A percentile compares a stretch with the other conserved stretches of the same genome.
Conservation (phyloP, 2,329 filamentous ascomycete genomes). For the Cercospora janseana region DNA sequence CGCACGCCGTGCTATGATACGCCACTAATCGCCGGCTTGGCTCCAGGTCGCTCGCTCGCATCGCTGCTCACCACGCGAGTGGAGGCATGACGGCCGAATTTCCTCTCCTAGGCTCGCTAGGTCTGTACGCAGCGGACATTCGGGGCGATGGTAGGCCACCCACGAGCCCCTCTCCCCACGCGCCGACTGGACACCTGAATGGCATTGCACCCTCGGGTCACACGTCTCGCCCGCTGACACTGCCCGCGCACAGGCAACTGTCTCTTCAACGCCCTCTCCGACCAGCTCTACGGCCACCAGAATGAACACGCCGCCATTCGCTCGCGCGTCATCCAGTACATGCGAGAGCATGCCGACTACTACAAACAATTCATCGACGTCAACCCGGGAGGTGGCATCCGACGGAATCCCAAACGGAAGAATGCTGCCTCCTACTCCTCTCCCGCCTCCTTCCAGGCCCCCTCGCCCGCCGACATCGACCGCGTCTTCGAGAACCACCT, state of each 20-base stretch:
- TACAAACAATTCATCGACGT: conserved; percentile 65
- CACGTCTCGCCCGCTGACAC: conserved; percentile 20
- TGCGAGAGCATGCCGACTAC: conserved; percentile 58
- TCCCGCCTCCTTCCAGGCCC: conserved; percentile 46
- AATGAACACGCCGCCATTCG: conserved; percentile 59
- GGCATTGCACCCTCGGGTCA: conserved; percentile 2
- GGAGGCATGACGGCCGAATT: conserved; percentile 46
- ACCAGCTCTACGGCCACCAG: conserved; percentile 64
- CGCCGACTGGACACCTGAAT: conserved; percentile 5
- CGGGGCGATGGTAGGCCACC: conserved; percentile 60
- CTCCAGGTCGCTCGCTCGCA: conserved; percentile 2
- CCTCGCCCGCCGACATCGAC: conserved; percentile 56
- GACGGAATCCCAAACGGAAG: conserved; percentile 59
- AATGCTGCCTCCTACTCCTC: conserved; percentile 50
- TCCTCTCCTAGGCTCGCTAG: conserved; percentile 55
- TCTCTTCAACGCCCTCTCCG: conserved; percentile 66
- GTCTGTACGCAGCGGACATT: conserved; percentile 59
- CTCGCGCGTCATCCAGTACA: conserved; percentile 58
- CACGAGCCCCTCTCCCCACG: conserved; percentile 7
- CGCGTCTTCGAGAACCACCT: conserved; percentile 56
- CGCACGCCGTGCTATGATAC: conserved; percentile 6
- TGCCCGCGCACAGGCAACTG: conserved; percentile 58
- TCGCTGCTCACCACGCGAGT: conserved; percentile 8
- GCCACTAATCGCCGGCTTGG: conserved; percentile 7
- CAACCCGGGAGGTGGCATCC: conserved; percentile 53